Base-by-base conservation (phyloP, 345 rosid species). In the Dimocarpus longan region DNA sequence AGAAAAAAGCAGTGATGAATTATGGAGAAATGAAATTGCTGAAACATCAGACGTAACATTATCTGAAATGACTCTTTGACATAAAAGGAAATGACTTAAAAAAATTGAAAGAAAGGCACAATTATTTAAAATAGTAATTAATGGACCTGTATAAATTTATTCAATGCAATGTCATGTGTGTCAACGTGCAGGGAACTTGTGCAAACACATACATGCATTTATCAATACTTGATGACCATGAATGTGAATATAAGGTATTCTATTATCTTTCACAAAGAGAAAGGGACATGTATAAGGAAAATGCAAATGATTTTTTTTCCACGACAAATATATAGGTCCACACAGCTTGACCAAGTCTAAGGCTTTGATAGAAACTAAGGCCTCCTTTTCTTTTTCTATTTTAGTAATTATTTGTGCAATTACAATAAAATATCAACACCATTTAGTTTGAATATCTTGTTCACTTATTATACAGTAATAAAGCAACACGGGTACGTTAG, bases 1-100 rank as follows among this genome's bases (percentile, higher is more conserved):
- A 60, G 77, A 80, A 75, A 80, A 78, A 22, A 65, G 70, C 82
- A 73, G 43, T 28, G 66, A 78, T 70, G 69, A 78, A 70, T 52
- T 52, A 52, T 15, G n/a, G 59, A 15, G 59, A n/a, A 32, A 77
- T 64, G 19, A 74, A 76, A 74, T 78, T 70, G 67, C 77, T 50
- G 39, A 19, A 73, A 16, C 59, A 21, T 28, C 46, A 76, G 66
- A 70, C 16, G 28, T 1, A 60, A 44, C 26, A 68, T 74, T n/a
- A 78, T 42, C 24, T 44, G 5, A 73, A 18, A n/a, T 24, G 12
- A 16, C 46, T 52, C 37, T 11, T 73, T 52, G 19, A 59, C 79
- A 60, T 59, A 70, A 42, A 40, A 22, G 10, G 37, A 24, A 37
- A 75, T 75, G 26, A 70, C 54, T 59, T 6, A 28, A 43, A 63